Conservation (phyloP, 1,139 yeast genomes). For the Hansenula sp. region DNA sequence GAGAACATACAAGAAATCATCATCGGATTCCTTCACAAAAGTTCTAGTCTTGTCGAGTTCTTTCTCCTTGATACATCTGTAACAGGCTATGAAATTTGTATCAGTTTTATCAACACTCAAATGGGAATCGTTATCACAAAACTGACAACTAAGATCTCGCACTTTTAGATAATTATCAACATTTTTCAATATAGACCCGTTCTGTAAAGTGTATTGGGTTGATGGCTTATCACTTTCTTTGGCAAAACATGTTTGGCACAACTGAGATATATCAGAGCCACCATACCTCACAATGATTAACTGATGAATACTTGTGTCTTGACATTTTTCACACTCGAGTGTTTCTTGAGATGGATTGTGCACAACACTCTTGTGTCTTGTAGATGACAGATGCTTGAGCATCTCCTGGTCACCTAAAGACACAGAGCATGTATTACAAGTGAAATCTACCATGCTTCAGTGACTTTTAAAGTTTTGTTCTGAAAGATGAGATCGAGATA, state of each 20-base stretch:
- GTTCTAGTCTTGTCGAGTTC: constrained; percentile 17
- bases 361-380: constrained; percentile 48
- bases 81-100: constrained; percentile 33
- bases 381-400: constrained; percentile 43
- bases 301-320: constrained; percentile 50
- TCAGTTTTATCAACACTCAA: constrained; percentile 34
- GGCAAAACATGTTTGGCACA: constrained; percentile 44
- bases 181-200: constrained; percentile 50
- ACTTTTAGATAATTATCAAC: constrained; percentile 43
- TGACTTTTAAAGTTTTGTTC: too few species aligned
- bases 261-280: constrained; percentile 47
- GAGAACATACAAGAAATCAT: constrained; percentile 41
- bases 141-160: constrained; percentile 44
- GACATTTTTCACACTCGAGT: constrained; percentile 54
- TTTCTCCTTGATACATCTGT: constrained; percentile 34
- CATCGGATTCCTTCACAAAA: constrained; percentile 44
- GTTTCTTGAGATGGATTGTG: constrained; percentile 34
- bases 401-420: constrained; percentile 25
- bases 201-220: constrained; percentile 46
- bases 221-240: constrained; percentile 41
- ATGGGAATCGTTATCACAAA: constrained; percentile 38
- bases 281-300: constrained; percentile 49
- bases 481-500: too few species aligned
- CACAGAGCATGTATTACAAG: constrained; percentile 27
- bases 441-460: constrained; percentile 10